Base-by-base conservation (phyloP, 371 early-diverging fungal genomes). In the Rhizopus delemar region DNA sequence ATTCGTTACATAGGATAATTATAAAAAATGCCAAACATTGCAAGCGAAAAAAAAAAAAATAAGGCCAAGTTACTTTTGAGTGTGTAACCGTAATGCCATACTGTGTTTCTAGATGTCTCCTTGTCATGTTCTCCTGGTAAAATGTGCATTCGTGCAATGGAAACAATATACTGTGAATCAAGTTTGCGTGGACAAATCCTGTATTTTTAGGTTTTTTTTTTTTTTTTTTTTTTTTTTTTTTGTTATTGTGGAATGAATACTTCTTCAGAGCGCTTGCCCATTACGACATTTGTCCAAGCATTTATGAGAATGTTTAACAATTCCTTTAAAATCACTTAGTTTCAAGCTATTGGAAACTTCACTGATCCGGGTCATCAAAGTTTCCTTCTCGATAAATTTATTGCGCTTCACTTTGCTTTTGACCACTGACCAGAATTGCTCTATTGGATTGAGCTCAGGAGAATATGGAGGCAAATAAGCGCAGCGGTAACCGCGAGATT, bases 381-480 rank as follows among this genome's bases (percentile, higher is more conserved):
- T 13, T 57, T 57, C 50, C 28, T 57, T 36, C 15, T 50, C 51
- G 22, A 57, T 16, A 41, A 57, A 49, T 31, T 36, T 49, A 11
- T 57, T 15, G 8, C 38, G 41, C 33, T 49, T 60, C 9, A 60
- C 36, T 54, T 53, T 60, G 22, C 52, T 56, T 51, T 56, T 57
- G 49, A 62, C 49, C 31, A 51, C 59, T 29, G 66, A 55, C 66
- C 55, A 66, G 54, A 66, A 57, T 51, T 66, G 60, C 22, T 66
- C 59, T 7, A 66, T 62, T 59, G 66, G 66, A 38, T 66, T 66
- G 54, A 61, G 62, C 56, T 53, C 52, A 54, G 66, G 62, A 41
- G 48, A 65, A 50, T 66, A 62, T 22, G 67, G 46, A 57, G 62
- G 62, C 39, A 66, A 38, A 48, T 54, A 66, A 38, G 61, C 46